phyloP scores from a whole-genome alignment of 2,329 filamentous ascomycete genomes.

The Penicillium sp. region DNA sequence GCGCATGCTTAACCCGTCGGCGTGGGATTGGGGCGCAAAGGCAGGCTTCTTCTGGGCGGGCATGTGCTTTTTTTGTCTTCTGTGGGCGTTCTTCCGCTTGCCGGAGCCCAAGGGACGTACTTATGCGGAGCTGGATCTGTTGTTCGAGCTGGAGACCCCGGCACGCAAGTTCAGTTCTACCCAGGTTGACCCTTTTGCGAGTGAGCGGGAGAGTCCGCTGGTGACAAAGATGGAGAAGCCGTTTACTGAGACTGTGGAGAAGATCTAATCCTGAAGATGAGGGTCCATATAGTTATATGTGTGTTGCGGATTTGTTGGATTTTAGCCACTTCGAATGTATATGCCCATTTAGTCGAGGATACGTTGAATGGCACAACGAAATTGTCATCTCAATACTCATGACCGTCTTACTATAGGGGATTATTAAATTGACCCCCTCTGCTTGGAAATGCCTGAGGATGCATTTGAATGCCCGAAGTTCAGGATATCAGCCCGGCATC shows the following conservation, averaged over 20 bases:
- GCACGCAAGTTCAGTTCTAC: slow-evolving; percentile 44
- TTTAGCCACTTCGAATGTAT: not conserved
- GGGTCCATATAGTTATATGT: too few relatives aligned
- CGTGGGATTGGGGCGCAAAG: slow-evolving; percentile 43
- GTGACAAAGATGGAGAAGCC: not conserved
- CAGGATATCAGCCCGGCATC: too few relatives aligned
- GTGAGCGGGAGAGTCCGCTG: not conserved
- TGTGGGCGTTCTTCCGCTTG: slow-evolving; percentile 49
- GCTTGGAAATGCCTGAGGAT: too few relatives aligned
- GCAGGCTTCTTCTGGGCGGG: slow-evolving; percentile 48
- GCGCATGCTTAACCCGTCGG: slow-evolving; percentile 35
- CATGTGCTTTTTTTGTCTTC: slow-evolving; percentile 33
- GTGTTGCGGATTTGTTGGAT: not conserved
- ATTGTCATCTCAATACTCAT: not conserved
- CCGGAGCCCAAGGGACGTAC: slow-evolving; percentile 48
- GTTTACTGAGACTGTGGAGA: not conserved
- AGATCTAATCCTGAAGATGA: not conserved
- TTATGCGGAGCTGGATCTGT: slow-evolving; percentile 44
- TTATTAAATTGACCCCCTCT: too few relatives aligned
- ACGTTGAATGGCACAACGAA: not conserved
- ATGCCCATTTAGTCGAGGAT: not conserved
- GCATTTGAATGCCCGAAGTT: too few relatives aligned
- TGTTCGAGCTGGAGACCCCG: slow-evolving; percentile 44
- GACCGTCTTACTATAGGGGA: not conserved
- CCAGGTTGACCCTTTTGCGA: slow-evolving; percentile 34